Conservation (phyloP, 2,329 filamentous ascomycete species). For the Xylaria sp. region DNA sequence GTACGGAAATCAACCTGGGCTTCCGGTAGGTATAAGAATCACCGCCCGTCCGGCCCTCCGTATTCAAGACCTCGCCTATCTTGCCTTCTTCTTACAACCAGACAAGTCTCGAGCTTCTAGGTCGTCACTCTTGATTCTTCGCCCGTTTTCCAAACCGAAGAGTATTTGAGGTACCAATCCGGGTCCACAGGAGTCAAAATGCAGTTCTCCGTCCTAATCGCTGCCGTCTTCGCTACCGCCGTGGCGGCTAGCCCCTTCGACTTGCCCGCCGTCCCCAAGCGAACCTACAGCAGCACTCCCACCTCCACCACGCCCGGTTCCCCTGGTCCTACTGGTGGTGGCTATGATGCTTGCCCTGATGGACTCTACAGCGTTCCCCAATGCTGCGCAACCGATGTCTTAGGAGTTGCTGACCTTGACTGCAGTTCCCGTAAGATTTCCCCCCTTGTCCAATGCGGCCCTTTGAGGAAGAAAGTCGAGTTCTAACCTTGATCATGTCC, state of each 20-base stretch:
- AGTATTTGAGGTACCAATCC: slow-evolving; percentile 13
- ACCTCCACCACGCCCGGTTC: slow-evolving; percentile 10
- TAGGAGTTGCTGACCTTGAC: slow-evolving; percentile 25
- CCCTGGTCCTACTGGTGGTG: not conserved
- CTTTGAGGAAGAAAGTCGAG: not conserved
- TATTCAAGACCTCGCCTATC: not conserved
- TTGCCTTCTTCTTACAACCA: not conserved
- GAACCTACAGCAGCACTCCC: slow-evolving; percentile 2
- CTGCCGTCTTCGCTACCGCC: slow-evolving; percentile 24
- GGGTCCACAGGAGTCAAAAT: slow-evolving; percentile 22
- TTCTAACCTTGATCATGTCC: slow-evolving; percentile 1
- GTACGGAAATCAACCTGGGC: not conserved
- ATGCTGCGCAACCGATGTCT: slow-evolving; percentile 32
- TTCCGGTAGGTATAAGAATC: slow-evolving; percentile 28
- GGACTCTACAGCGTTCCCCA: slow-evolving; percentile 29
- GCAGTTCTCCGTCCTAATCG: slow-evolving; percentile 31
- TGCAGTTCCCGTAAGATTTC: slow-evolving; percentile 15
- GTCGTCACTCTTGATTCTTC: slow-evolving; percentile 11
- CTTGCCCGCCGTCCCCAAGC: slow-evolving; percentile 15
- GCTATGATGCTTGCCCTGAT: slow-evolving; percentile 17
- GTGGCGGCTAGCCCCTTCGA: slow-evolving; percentile 31
- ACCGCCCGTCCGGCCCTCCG: not conserved
- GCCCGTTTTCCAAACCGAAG: slow-evolving; percentile 12
- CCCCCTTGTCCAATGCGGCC: not conserved
- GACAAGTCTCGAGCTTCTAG: slow-evolving; percentile 9